Evolutionary conservation across 176 grass and related monocot genomes (phyloP), one percentile per base, ranked within the genome.

Genomic region (Oryza glaberrima): DNA sequence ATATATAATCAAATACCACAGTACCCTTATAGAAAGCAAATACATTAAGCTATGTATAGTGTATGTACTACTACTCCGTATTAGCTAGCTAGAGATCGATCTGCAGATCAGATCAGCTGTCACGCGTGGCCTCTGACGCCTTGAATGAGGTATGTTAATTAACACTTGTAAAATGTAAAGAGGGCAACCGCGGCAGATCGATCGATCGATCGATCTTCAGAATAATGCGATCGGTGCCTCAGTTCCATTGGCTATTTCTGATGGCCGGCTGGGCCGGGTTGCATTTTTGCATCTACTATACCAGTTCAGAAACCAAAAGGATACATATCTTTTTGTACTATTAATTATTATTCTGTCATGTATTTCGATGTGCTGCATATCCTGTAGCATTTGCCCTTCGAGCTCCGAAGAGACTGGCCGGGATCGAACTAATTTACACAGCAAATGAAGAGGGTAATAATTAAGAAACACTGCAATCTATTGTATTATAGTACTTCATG

Each of bases 131-230:
- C 76, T 82, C 70, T 86, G 79, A 40, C 72, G 38, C 68, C 75
- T 2, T 22, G 82, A 78, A 65, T 49, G 48, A 43, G 81, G 38
- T 20, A 54, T 2, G 36, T 65, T 44, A 69, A 44, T 44, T 44
- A 44, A n/a, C 7, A 41, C 40, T 41, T 56, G 4, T 52, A 69
- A 35, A 71, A 56, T 64, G 7, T 64, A 75, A 78, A 85, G 70
- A 71, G 67, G 15, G 28, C 63, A 67, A 52, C 68, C 3, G 88
- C 84, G 68, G 84, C 68, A 68, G 79, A 73, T 78, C 83, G 83
- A 44, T 73, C 35, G 83, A 44, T 73, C 34, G 35, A 36, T 36
- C 11, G 56, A 45, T 83, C 54, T 73, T 67, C 17, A 44, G 44
- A 75, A 34, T 44, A 75, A 34, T 44, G 15, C 19, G 46, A 69